A percentile compares a stretch with the other conserved stretches of the same genome.
Conservation (phyloP, 75 land plant genomes). For the Sequoia sempervirens region DNA sequence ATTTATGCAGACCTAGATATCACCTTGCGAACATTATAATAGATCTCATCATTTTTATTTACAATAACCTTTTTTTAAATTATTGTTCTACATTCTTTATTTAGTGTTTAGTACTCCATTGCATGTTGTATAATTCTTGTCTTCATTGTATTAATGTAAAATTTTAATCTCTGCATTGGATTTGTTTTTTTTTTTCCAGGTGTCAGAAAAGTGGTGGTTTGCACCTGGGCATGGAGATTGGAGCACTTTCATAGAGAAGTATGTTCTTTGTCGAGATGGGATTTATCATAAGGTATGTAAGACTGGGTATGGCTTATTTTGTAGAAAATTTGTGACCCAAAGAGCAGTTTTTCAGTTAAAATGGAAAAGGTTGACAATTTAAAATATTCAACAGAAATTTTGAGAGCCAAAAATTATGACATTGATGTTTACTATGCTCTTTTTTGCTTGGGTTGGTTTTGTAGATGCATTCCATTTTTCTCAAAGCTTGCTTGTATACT, state of each 20-base stretch:
- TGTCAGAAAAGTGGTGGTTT: conserved; percentile 96
- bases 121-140: not conserved
- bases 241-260: conserved; percentile 86
- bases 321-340: not conserved
- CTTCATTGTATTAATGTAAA: not conserved
- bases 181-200: conserved; percentile 35
- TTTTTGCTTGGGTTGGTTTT: not conserved
- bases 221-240: conserved; percentile 98
- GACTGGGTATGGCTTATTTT: not conserved
- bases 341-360: not conserved
- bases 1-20: not conserved
- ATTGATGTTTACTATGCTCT: not conserved
- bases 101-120: not conserved
- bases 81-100: not conserved
- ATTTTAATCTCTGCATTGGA: not conserved
- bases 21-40: not conserved
- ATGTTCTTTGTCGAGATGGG: conserved; percentile 86
- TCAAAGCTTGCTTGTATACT: not conserved
- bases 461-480: not conserved
- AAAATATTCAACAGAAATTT: not conserved
- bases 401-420: not conserved
- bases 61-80: not conserved
- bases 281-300: conserved; percentile 80
- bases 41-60: not conserved
- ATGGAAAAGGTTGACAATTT: not conserved